Conservation (phyloP, 345 rosid genomes). For the Populus simonii region DNA sequence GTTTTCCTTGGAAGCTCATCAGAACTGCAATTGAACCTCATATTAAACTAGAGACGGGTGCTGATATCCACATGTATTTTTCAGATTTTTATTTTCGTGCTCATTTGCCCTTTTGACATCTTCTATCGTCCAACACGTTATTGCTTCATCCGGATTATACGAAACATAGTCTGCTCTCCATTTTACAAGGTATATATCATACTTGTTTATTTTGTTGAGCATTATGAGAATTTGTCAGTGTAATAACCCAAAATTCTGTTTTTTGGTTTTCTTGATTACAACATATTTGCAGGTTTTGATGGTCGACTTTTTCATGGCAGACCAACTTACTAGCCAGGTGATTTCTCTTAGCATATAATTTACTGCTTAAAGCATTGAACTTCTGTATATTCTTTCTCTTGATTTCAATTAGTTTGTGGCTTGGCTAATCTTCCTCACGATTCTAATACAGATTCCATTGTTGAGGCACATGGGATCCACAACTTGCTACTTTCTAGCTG, state of each 20-base stretch:
- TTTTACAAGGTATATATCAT: slow-evolving; percentile 58
- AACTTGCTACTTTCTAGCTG: slow-evolving; percentile 75
- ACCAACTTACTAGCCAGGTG: slow-evolving; percentile 98
- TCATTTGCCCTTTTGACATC: slow-evolving; percentile 73
- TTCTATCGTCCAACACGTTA: slow-evolving; percentile 79
- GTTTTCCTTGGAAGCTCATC: neutral
- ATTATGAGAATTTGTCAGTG: neutral
- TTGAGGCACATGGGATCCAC: slow-evolving; percentile 82
- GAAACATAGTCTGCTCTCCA: slow-evolving; percentile 87
- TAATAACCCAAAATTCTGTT: neutral
- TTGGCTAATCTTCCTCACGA: neutral
- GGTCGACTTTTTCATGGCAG: slow-evolving; percentile 98
- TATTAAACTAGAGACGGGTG: neutral
- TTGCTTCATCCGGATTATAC: slow-evolving; percentile 70
- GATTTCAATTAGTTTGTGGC: neutral
- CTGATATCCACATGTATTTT: slow-evolving; percentile 6
- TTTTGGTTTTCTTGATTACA: neutral
- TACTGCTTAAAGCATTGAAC: neutral
- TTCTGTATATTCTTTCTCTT: neutral
- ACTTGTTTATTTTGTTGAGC: neutral
- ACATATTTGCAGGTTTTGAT: slow-evolving; percentile 56
- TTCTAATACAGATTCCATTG: slow-evolving; percentile 59
- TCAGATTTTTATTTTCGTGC: slow-evolving; percentile 58
- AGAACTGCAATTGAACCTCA: neutral
- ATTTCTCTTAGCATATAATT: neutral